Evolutionary conservation across 2,329 filamentous ascomycete genomes (phyloP), one percentile per base, ranked within the genome.

Genomic region (Meredithiella fracta): DNA sequence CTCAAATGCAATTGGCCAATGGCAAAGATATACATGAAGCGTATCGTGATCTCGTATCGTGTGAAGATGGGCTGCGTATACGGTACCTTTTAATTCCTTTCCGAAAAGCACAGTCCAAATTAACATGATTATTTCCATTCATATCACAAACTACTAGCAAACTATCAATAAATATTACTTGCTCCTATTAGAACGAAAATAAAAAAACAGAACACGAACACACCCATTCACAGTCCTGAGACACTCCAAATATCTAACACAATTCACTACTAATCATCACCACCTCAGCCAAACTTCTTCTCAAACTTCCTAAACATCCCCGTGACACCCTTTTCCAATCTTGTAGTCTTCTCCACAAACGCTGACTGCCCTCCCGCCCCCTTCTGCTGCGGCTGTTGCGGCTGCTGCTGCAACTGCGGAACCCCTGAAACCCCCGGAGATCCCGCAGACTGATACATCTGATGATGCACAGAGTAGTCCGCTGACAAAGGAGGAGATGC

Each of bases 251-350:
- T 20, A 49, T 49, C 23, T 23, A 26, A 49, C 44, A 49, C 11
- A 23, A 14, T 22, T 3, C 44, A 23, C 44, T n/a, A n/a, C 11
- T 26, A 9, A 26, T 15, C 22, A 23, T 49, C 44, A 26, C 7
- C 44, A 14, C 20, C 3, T 49, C 44, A 49, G 23, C 73, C 75
- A 68, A 83, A 82, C 65, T 80, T 85, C 78, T 86, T 87, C 70
- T 89, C 85, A 67, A 89, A 75, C 69, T 82, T 86, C 75, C 83
- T 87, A 61, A 89, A 67, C 72, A 88, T 82, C 5, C 81, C 79
- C 26, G 79, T 77, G 3, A 88, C 77, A 1, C 83, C 81, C 66
- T 80, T 80, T 69, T 89, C 85, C 34, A 88, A 62, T 62, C 78
- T 74, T 26, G 78, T 80, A 0, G 83, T 79, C 59, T 78, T 76